Evolutionary conservation across 805 yeast species (phyloP).

Genomic region (Brettanomyces naardenensis): DNA sequence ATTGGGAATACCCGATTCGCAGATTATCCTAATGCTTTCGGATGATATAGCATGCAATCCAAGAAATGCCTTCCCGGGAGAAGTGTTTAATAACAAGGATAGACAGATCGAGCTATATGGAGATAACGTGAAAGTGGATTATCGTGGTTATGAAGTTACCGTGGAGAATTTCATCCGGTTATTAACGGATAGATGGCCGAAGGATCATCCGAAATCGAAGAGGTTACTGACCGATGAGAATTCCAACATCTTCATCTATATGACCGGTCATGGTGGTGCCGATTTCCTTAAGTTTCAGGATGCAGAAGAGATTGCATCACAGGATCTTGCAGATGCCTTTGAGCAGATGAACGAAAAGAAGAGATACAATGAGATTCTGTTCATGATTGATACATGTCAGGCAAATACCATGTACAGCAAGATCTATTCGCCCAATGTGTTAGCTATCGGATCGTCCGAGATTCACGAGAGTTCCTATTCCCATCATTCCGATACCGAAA

Average conservation of each 20-base stretch:
- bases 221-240: constrained; percentile 87
- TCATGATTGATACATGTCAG: constrained; percentile 98
- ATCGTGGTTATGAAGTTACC: constrained; percentile 95
- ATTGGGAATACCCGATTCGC: constrained; percentile 95
- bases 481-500: constrained; percentile 90
- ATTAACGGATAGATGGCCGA: constrained; percentile 92
- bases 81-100: constrained; percentile 90
- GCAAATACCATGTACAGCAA: constrained; percentile 96
- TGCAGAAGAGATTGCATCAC: constrained; percentile 93
- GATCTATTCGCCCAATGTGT: constrained; percentile 84
- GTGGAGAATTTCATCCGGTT: constrained; percentile 93
- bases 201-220: constrained; percentile 88
- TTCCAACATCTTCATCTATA: constrained; percentile 85
- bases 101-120: constrained; percentile 91
- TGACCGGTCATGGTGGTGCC: constrained; percentile 99
- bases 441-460: constrained; percentile 88
- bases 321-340: constrained; percentile 95
- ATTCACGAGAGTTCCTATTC: constrained; percentile 88
- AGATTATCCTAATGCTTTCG: constrained; percentile 89
- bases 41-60: constrained; percentile 98
- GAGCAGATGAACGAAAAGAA: constrained; percentile 95
- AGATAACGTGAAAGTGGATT: constrained; percentile 91
- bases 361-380: constrained; percentile 88
- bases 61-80: constrained; percentile 91
- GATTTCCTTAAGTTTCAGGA: constrained; percentile 97